Percentiles rank a stretch among this genome's conserved stretches.
Evolutionary conservation across 352 stramenopile species (phyloP).

Genomic region (Pythium biforme): DNA sequence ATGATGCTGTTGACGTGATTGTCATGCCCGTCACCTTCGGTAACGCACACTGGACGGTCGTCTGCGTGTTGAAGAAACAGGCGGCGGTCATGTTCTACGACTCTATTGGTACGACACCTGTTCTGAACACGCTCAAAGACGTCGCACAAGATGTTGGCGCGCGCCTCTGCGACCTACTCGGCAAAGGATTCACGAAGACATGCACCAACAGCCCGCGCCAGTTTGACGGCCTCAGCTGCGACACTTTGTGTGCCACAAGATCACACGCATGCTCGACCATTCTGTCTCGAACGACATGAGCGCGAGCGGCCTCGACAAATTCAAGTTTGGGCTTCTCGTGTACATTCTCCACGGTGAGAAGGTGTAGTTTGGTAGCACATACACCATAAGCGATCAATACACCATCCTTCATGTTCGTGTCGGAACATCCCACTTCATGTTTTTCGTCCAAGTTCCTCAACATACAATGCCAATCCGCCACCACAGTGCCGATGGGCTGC

Average conservation of each 20-base stretch:
- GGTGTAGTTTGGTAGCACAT: background rate
- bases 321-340: slow-evolving; percentile 11
- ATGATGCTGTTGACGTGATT: background rate
- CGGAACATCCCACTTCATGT: background rate
- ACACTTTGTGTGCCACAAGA: slow-evolving; percentile 21
- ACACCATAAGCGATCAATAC: background rate
- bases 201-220: slow-evolving; percentile 1
- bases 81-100: slow-evolving; percentile 3
- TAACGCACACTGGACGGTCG: slow-evolving; percentile 9
- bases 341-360: slow-evolving; percentile 11
- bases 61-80: background rate
- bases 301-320: background rate
- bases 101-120: background rate
- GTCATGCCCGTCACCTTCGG: slow-evolving; percentile 7
- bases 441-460: background rate
- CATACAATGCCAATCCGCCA: background rate
- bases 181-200: background rate
- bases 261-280: slow-evolving; percentile 1
- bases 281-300: slow-evolving; percentile 11
- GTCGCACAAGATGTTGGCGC: background rate
- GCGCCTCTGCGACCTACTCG: background rate
- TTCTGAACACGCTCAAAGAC: slow-evolving; percentile 1
- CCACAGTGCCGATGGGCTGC: too few species aligned
- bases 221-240: slow-evolving; percentile 12
- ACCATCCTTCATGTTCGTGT: background rate